These are phyloP conservation scores for Ogataea sp. DNA, from an alignment of 805 yeast species.

Conservation along the genomic window DNA sequence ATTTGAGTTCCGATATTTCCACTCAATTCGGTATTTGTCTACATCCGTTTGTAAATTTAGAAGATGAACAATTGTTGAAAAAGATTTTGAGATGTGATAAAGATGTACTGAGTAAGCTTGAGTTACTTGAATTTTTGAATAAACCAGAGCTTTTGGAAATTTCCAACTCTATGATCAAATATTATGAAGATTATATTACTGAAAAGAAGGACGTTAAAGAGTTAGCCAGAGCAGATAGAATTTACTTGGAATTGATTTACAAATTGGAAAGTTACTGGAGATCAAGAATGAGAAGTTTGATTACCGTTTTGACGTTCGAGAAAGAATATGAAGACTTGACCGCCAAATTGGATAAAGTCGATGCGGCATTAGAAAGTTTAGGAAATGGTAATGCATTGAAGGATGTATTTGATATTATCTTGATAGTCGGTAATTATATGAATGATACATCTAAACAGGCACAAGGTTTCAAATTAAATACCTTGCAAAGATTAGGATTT, in stretches of 20 bases:
- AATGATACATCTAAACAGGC: constrained; percentile 91
- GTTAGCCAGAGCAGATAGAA: constrained; percentile 78
- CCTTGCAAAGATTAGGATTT: constrained; percentile 83
- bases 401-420: constrained; percentile 71
- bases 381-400: constrained; percentile 60
- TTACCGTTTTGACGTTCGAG: constrained; percentile 60
- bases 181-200: constrained; percentile 71
- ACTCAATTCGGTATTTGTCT: constrained; percentile 94
- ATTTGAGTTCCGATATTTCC: constrained; percentile 75
- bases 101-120: constrained; percentile 58
- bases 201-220: constrained; percentile 54
- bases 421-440: constrained; percentile 94
- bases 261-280: constrained; percentile 88
- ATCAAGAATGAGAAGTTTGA: constrained; percentile 78
- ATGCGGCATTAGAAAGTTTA: constrained; percentile 62
- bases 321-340: constrained; percentile 72
- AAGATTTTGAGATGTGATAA: constrained; percentile 70
- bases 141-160: constrained; percentile 71
- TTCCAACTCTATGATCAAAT: constrained; percentile 60
- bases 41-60: constrained; percentile 58
- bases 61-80: constrained; percentile 60
- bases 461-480: constrained; percentile 80
- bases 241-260: constrained; percentile 74
- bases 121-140: constrained; percentile 78
- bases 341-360: constrained; percentile 58